These are phyloP conservation scores for Chloranthus sessilifolius DNA, from an alignment of 164 flowering plant species.

Conservation along the genomic window DNA sequence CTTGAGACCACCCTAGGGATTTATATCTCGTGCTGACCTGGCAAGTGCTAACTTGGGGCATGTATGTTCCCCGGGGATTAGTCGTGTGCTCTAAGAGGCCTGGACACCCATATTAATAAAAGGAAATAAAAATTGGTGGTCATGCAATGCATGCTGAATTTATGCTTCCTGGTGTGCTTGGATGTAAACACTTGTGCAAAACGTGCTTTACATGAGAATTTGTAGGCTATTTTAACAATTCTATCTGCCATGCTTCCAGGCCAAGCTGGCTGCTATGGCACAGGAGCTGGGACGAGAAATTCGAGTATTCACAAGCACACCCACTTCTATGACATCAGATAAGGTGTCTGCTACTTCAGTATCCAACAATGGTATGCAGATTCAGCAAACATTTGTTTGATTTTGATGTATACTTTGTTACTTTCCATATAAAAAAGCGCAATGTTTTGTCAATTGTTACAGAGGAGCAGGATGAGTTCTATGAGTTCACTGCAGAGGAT, in stretches of 20 bases:
- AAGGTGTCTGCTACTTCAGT: slow-evolving; percentile 10
- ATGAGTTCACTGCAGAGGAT: slow-evolving; percentile 81
- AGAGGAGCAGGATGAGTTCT: slow-evolving; percentile 80
- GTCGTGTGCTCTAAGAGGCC: too few species aligned
- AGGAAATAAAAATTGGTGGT: too few species aligned
- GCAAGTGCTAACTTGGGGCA: too few species aligned
- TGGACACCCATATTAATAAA: too few species aligned
- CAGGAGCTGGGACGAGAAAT: slow-evolving; percentile 73
- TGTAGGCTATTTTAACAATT: not conserved
- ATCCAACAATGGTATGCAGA: slow-evolving; percentile 40
- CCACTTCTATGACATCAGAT: slow-evolving; percentile 29
- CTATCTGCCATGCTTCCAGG: slow-evolving; percentile 29
- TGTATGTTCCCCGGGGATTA: too few species aligned
- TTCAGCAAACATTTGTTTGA: too few species aligned
- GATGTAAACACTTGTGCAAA: not conserved
- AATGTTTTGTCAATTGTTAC: too few species aligned
- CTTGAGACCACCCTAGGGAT: too few species aligned
- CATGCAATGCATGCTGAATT: not conserved
- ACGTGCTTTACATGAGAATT: not conserved
- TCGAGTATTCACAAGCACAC: slow-evolving; percentile 60
- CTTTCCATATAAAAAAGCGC: too few species aligned
- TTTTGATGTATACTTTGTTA: too few species aligned
- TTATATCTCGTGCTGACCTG: too few species aligned
- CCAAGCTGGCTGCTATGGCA: slow-evolving; percentile 45
- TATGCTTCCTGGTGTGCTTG: slow-evolving; percentile 1